Percentiles rank a stretch among this genome's conserved stretches.
Conservation (phyloP, 768 basidiomycete genomes). For the Terana coerulea region DNA sequence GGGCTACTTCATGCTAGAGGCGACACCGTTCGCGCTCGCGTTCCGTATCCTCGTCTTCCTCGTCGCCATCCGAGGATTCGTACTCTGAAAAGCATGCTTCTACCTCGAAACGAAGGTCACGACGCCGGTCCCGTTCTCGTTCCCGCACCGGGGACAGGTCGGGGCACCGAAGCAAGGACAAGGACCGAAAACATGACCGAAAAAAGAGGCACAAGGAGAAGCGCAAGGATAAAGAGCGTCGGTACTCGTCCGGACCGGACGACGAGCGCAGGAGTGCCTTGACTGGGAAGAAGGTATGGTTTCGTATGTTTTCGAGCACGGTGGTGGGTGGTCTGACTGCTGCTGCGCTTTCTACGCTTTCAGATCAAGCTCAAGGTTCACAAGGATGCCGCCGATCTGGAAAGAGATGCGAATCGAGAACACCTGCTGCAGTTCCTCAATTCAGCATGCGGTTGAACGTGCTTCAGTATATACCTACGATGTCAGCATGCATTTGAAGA, state of each 20-base stretch:
- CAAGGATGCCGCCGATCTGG: conserved; percentile 53
- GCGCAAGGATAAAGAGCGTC: conserved; percentile 35
- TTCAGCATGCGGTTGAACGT: conserved; percentile 38
- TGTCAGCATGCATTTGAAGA: too few species aligned
- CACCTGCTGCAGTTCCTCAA: conserved; percentile 54
- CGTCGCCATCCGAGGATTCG: background rate
- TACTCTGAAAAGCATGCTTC: background rate
- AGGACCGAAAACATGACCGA: conserved; percentile 12
- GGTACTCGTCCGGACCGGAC: conserved; percentile 32
- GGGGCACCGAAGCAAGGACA: background rate
- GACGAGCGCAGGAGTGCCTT: conserved; percentile 52
- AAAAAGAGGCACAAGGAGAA: conserved; percentile 23
- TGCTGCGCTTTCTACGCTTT: background rate
- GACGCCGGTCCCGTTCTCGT: conserved; percentile 21
- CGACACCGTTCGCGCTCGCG: conserved; percentile 1
- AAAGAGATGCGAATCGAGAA: conserved; percentile 52
- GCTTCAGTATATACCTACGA: background rate
- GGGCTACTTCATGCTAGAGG: background rate
- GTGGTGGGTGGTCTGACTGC: background rate
- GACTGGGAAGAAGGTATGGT: conserved; percentile 58
- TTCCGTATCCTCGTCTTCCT: background rate
- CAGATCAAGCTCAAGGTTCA: conserved; percentile 64
- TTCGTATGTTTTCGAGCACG: background rate
- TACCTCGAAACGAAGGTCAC: background rate
- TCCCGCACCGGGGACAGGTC: conserved; percentile 24